These are phyloP conservation scores for Forsythia suspensa DNA, from an alignment of 257 asterid species.

Conservation along the genomic window DNA sequence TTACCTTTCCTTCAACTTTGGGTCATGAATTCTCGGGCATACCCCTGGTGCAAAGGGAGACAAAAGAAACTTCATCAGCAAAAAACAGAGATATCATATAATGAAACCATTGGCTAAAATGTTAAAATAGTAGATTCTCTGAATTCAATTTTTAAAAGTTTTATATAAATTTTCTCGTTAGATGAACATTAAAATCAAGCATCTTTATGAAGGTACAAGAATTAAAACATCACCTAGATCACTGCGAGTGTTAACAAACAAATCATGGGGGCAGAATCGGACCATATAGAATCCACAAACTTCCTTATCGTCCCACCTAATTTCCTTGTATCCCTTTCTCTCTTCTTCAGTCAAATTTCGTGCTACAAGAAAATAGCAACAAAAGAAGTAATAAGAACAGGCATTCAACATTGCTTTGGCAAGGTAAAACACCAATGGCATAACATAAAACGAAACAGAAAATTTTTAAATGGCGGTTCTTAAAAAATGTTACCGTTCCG, in stretches of 20 bases:
- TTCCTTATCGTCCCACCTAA: slow-evolving; percentile 94
- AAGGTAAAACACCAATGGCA: neutral
- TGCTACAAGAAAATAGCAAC: slow-evolving; percentile 40
- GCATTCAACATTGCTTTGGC: neutral
- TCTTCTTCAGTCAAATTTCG: slow-evolving; percentile 94
- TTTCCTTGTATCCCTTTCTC: slow-evolving; percentile 79
- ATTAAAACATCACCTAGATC: slow-evolving; percentile 64
- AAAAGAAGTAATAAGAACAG: neutral
- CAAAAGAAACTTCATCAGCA: slow-evolving; percentile 7
- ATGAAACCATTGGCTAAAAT: neutral
- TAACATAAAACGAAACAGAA: neutral
- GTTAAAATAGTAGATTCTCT: neutral
- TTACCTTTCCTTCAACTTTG: slow-evolving; percentile 95
- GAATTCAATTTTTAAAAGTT: neutral
- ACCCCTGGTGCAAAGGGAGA: slow-evolving; percentile 51
- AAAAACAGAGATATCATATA: neutral
- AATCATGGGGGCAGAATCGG: slow-evolving; percentile 95
- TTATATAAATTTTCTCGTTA: neutral
- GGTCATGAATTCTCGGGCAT: slow-evolving; percentile 93
- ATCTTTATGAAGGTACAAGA: slow-evolving; percentile 13
- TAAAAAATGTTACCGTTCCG: neutral
- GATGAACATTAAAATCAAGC: neutral
- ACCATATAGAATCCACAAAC: slow-evolving; percentile 89
- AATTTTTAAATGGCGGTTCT: neutral
- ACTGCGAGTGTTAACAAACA: slow-evolving; percentile 93